phyloP scores from a whole-genome alignment of 805 yeast species.

The Zygoascus ofunaensis region DNA sequence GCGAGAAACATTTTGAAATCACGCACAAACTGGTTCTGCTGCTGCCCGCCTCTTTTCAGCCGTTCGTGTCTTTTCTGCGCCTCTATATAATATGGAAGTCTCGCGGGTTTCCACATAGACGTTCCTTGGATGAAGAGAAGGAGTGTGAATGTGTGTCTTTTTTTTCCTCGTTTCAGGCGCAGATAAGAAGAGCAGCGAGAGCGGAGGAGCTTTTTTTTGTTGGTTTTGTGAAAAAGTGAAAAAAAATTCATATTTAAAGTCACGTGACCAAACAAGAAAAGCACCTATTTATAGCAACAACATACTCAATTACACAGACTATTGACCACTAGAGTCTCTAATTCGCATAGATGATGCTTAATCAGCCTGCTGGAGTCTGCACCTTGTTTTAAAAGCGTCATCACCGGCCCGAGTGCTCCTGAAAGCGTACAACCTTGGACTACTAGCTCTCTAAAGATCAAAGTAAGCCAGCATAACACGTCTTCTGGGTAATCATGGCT shows the following conservation, averaged over 20 bases:
- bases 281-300: too few species aligned
- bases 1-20: neutral
- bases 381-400: neutral
- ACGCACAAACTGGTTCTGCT: neutral
- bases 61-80: conserved; percentile 6
- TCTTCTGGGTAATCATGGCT: neutral
- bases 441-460: neutral
- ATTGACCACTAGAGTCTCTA: neutral
- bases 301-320: too few species aligned
- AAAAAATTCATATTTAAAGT: too few species aligned
- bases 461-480: neutral
- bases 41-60: neutral
- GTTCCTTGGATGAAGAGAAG: neutral
- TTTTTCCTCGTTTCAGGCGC: too few species aligned
- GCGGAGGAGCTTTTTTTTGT: too few species aligned
- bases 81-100: conserved; percentile 5
- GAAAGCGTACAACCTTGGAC: neutral
- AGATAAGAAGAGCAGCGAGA: too few species aligned
- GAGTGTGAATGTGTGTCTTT: too few species aligned
- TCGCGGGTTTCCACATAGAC: conserved; percentile 5
- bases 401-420: neutral
- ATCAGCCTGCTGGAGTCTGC: neutral
- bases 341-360: neutral
- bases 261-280: too few species aligned
- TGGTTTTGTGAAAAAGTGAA: too few species aligned